These are phyloP conservation scores for Emergomyces orientalis DNA, from an alignment of 2,329 filamentous ascomycete species.

Conservation along the genomic window DNA sequence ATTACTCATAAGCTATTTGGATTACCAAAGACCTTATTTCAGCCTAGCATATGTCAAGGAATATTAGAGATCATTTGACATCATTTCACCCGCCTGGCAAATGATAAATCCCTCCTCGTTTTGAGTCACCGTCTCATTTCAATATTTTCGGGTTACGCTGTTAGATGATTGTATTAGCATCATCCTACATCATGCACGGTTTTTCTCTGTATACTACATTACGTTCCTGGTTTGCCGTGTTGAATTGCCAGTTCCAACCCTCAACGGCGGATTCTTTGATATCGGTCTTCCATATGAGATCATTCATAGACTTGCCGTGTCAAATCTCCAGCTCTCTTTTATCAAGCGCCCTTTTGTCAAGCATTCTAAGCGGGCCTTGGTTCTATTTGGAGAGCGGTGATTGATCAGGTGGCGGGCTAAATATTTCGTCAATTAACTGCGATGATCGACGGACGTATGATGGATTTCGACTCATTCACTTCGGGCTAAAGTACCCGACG, in stretches of 20 bases:
- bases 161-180: not conserved
- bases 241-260: not conserved
- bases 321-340: not conserved
- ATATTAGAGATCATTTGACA: not conserved
- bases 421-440: not conserved
- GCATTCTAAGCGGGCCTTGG: not conserved
- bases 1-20: too few relatives aligned
- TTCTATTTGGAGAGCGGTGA: not conserved
- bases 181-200: not conserved
- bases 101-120: not conserved
- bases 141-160: not conserved
- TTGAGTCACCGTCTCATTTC: not conserved
- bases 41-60: not conserved
- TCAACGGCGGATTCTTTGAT: not conserved
- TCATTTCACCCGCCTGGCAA: not conserved
- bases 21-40: too few relatives aligned
- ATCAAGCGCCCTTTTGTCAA: not conserved
- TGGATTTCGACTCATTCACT: not conserved
- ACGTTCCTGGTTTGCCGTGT: not conserved
- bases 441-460: not conserved
- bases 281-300: not conserved
- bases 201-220: not conserved
- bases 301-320: not conserved
- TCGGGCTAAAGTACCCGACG: not conserved
- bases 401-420: not conserved